phyloP scores from a whole-genome alignment of 768 basidiomycete genomes.

The Sistotremastrum suecicum region DNA sequence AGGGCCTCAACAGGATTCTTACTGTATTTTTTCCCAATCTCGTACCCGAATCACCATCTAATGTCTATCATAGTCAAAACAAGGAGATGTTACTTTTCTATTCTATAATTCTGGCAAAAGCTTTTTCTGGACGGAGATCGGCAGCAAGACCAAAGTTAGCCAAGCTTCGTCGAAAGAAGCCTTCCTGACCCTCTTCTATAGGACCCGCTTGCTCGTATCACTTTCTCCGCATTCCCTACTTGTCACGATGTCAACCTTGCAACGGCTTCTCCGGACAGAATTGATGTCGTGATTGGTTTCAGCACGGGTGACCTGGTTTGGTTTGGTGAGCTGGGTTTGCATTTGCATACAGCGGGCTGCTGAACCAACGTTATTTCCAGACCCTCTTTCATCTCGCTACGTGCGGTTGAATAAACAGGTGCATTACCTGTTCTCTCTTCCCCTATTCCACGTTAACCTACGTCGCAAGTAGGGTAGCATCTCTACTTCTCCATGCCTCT shows the following conservation, averaged over 20 bases:
- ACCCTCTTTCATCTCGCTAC: conserved; percentile 69
- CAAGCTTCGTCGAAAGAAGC: not conserved
- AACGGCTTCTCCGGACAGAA: conserved; percentile 62
- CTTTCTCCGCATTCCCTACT: conserved; percentile 78
- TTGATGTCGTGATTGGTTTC: conserved; percentile 89
- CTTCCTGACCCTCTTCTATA: conserved; percentile 16
- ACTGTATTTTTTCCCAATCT: too few species aligned
- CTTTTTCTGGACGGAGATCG: conserved; percentile 77
- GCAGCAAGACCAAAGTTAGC: conserved; percentile 69
- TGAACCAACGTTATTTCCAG: conserved; percentile 22
- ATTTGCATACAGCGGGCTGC: conserved; percentile 1
- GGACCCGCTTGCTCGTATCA: conserved; percentile 79
- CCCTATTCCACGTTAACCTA: not conserved
- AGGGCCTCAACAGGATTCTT: conserved; percentile 58
- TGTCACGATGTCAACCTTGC: conserved; percentile 78
- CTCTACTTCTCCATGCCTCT: conserved; percentile 68
- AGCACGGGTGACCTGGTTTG: conserved; percentile 90
- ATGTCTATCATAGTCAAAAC: conserved; percentile 35
- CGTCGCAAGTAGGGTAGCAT: conserved; percentile 46
- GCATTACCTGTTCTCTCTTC: conserved; percentile 9
- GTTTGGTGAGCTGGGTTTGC: conserved; percentile 51
- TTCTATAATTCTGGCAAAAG: conserved; percentile 83
- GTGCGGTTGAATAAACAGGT: conserved; percentile 83
- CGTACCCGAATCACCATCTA: too few species aligned
- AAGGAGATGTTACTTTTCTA: conserved; percentile 74